These are phyloP conservation scores for Trypanosoma congolense DNA, from an alignment of 208 protist genomes.

Conservation along the genomic window DNA sequence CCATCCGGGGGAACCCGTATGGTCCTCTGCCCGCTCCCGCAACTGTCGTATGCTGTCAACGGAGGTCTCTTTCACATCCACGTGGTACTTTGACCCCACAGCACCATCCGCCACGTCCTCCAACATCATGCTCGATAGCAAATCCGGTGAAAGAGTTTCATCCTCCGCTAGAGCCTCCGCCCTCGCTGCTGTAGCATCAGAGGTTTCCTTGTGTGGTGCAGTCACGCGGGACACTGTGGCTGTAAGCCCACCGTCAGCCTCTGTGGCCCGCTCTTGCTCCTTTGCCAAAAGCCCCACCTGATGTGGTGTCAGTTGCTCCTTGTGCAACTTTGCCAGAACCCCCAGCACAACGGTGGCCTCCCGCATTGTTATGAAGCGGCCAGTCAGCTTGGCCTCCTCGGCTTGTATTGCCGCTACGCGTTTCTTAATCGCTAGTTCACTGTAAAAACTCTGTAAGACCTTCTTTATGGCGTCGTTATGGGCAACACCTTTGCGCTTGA, in stretches of 20 bases:
- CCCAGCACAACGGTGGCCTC: conserved; percentile 84
- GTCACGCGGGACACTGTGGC: conserved; percentile 33
- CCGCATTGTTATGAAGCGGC: conserved; percentile 86
- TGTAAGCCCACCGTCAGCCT: conserved; percentile 28
- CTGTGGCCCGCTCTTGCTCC: conserved; percentile 40
- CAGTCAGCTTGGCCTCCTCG: conserved; percentile 86
- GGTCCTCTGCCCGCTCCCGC: conserved; percentile 48
- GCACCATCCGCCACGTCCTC: conserved; percentile 10
- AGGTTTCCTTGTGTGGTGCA: background rate
- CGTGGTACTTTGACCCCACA: conserved; percentile 35
- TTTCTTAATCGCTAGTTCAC: conserved; percentile 77
- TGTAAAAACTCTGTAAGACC: conserved; percentile 75
- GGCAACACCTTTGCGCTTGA: conserved; percentile 59
- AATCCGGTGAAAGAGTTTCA: conserved; percentile 42
- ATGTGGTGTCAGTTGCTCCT: conserved; percentile 83
- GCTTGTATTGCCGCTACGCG: conserved; percentile 82
- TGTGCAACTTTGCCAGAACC: conserved; percentile 77
- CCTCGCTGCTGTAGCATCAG: background rate
- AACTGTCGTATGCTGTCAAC: conserved; percentile 60
- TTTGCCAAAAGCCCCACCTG: conserved; percentile 65
- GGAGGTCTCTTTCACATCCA: conserved; percentile 31
- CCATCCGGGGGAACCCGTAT: conserved; percentile 49
- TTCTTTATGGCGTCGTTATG: conserved; percentile 75
- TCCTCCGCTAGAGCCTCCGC: conserved; percentile 5
- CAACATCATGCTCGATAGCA: conserved; percentile 60